Evolutionary conservation across 441 rosid species (phyloP).

Genomic region (Arabidopsis lyrata): DNA sequence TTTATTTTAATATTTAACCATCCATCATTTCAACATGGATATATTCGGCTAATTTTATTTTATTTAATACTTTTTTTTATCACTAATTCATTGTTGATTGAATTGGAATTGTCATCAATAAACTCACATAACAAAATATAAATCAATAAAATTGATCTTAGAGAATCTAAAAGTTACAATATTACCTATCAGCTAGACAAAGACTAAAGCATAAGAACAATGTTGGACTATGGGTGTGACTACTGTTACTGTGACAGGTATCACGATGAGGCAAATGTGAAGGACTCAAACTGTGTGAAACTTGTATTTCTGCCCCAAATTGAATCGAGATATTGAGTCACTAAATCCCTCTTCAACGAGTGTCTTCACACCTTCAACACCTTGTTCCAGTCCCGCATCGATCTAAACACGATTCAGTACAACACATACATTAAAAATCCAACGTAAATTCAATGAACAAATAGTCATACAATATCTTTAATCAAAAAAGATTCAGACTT

Average conservation of each 20-base stretch:
- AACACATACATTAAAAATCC: not conserved
- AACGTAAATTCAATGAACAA: not conserved
- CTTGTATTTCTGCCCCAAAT: constrained; percentile 82
- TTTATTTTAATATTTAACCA: too few relatives aligned
- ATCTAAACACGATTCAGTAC: constrained; percentile 53
- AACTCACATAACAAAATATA: too few relatives aligned
- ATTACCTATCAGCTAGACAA: not conserved
- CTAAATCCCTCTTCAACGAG: constrained; percentile 69
- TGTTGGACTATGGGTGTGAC: not conserved
- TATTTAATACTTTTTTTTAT: too few relatives aligned
- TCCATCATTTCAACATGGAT: too few relatives aligned
- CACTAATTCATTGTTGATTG: too few relatives aligned
- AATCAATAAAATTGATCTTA: too few relatives aligned
- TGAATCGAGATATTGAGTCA: constrained; percentile 61
- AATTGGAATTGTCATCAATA: too few relatives aligned
- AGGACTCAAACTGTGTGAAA: constrained; percentile 63
- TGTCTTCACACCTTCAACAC: constrained; percentile 67
- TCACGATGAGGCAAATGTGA: not conserved
- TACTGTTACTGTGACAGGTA: not conserved
- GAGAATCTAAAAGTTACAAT: not conserved
- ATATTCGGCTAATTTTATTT: too few relatives aligned
- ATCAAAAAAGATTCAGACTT: not conserved
- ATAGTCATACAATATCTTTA: not conserved
- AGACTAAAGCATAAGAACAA: not conserved
- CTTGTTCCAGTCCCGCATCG: constrained; percentile 71